Base-by-base conservation (phyloP, 2,329 filamentous ascomycete genomes). In the Ophiognomonia clavigignenti-juglandacearum region DNA sequence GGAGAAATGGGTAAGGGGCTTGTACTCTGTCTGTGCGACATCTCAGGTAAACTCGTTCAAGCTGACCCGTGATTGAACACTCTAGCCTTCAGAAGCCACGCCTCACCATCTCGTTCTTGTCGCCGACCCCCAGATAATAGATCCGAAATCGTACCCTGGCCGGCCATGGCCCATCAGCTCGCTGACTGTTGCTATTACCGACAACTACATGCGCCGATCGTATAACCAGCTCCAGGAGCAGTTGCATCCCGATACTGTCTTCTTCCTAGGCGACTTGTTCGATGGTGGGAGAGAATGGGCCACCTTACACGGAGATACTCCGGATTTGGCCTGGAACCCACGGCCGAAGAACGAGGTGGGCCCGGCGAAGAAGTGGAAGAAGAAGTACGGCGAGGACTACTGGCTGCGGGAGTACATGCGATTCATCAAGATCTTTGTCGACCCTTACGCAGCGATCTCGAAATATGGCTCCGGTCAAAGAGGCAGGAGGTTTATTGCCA, bases 261-360 rank as follows among this genome's bases (percentile, higher is more conserved):
- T 96, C 61, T 97, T 98, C 61, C 72, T 98, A 0, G 93, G 93
- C 7, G 93, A 98, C 61, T 71, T 98, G 1, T 96, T 98, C 59
- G 93, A 98, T 61, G 93, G 93, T 4, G 93, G 93, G 8, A 80
- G 93, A 56, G 93, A 98, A 71, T 98, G 93, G 93, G 86, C 84
- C 56, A 92, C 91, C 11, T 70, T 66, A 3, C 73, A 73, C 20
- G 84, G 79, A 36, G 65, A 74, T 38, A 81, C 80, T 43, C 66
- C 73, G 20, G 81, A 85, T 53, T 78, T 78, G 1, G 70, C 71
- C 53, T 84, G 80, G 80, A 68, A 66, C 4, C 70, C 73, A 34
- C 68, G 75, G 18, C 77, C 79, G 2, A 65, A 67, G 6, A 62
- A 70, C 31, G 80, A 85, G 60, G 64, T 72, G 54, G 69, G 70